Conservation (phyloP, 1,139 yeast species). For the Schwanniomyces etchellsii region DNA sequence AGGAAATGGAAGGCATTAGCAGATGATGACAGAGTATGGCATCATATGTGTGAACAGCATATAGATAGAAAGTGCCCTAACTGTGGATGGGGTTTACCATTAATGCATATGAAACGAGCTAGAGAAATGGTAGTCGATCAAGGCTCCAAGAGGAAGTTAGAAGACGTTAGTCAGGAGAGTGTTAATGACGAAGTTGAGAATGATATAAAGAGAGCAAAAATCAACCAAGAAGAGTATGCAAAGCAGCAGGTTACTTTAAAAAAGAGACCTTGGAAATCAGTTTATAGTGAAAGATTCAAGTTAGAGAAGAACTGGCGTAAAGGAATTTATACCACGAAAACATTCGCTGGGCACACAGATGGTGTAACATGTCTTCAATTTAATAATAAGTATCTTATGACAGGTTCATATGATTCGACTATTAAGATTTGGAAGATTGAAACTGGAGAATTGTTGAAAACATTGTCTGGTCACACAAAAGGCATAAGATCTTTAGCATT, state of each 20-base stretch:
- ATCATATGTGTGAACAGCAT: slow-evolving; percentile 97
- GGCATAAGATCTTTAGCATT: slow-evolving; percentile 82
- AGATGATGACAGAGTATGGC: slow-evolving; percentile 97
- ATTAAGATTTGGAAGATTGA: slow-evolving; percentile 86
- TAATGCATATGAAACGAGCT: slow-evolving; percentile 77
- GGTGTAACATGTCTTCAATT: slow-evolving; percentile 86
- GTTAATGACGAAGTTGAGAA: slow-evolving; percentile 9
- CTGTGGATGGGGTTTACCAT: slow-evolving; percentile 98
- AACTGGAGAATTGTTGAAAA: slow-evolving; percentile 70
- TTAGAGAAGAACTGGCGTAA: slow-evolving; percentile 94
- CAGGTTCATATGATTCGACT: slow-evolving; percentile 88
- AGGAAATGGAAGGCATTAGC: slow-evolving; percentile 82
- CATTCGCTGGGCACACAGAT: slow-evolving; percentile 79
- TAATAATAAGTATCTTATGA: slow-evolving; percentile 67
- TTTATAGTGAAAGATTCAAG: slow-evolving; percentile 82
- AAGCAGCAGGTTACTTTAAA: slow-evolving; percentile 11
- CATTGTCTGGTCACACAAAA: slow-evolving; percentile 75
- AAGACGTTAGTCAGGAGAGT: slow-evolving; percentile 17
- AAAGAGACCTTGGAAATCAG: slow-evolving; percentile 89
- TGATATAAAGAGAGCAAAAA: slow-evolving; percentile 9
- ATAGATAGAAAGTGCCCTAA: slow-evolving; percentile 95
- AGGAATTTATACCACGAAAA: slow-evolving; percentile 60
- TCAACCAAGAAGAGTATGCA: slow-evolving; percentile 6
- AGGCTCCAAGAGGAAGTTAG: slow-evolving; percentile 19
- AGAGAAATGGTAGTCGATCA: slow-evolving; percentile 42